phyloP scores from a whole-genome alignment of 768 basidiomycete species.

The Termitomyces sp. region DNA sequence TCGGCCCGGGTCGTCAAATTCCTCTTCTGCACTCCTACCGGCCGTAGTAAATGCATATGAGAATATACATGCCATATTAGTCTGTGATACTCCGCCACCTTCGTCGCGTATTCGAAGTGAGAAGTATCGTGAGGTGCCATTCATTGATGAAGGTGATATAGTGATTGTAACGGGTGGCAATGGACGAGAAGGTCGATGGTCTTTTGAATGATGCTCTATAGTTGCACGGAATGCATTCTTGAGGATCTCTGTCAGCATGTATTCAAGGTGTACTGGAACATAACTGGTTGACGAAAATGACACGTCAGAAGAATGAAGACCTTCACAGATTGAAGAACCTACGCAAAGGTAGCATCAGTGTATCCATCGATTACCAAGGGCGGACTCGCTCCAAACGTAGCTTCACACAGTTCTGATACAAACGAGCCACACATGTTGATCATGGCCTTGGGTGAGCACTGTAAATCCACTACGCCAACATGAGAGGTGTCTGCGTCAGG shows the following conservation, averaged over 20 bases:
- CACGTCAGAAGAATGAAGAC: slow-evolving; percentile 2
- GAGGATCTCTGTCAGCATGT: slow-evolving; percentile 84
- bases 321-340: slow-evolving; percentile 25
- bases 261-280: slow-evolving; percentile 86
- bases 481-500: slow-evolving; percentile 32
- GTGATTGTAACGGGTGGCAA: slow-evolving; percentile 69
- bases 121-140: slow-evolving; percentile 41
- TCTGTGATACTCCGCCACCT: slow-evolving; percentile 76
- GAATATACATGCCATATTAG: slow-evolving; percentile 75
- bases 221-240: slow-evolving; percentile 92
- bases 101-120: slow-evolving; percentile 80
- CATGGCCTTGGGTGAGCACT: slow-evolving; percentile 68
- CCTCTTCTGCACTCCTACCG: slow-evolving; percentile 36
- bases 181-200: slow-evolving; percentile 25
- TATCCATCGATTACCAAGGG: slow-evolving; percentile 66
- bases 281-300: slow-evolving; percentile 34
- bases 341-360: slow-evolving; percentile 71
- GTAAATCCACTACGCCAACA: slow-evolving; percentile 70
- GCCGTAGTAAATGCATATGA: slow-evolving; percentile 92
- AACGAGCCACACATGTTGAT: slow-evolving; percentile 77
- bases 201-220: slow-evolving; percentile 62
- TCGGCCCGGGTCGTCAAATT: slow-evolving; percentile 34
- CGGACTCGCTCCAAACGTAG: slow-evolving; percentile 72
- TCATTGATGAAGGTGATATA: slow-evolving; percentile 43
- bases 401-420: slow-evolving; percentile 79